These are phyloP conservation scores for Ceratobasidium sp. DNA, from an alignment of 1,284 basidiomycete species.

Conservation along the genomic window DNA sequence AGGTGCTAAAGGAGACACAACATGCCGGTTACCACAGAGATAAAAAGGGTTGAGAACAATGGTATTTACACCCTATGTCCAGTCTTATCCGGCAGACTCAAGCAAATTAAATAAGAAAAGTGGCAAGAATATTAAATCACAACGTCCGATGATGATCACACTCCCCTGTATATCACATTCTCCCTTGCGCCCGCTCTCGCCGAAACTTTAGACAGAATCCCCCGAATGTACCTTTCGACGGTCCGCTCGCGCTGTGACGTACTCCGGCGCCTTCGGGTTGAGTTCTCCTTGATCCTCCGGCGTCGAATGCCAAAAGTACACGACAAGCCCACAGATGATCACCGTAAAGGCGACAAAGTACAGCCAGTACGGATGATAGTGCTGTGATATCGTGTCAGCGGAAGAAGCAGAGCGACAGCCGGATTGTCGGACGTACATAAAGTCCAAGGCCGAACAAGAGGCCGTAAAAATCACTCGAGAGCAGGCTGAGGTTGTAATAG, in stretches of 20 bases:
- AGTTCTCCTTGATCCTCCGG: slow-evolving; percentile 82
- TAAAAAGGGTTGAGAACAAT: too few relatives aligned
- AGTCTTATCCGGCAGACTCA: too few relatives aligned
- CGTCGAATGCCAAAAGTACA: slow-evolving; percentile 85
- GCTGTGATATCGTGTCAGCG: slow-evolving; percentile 60
- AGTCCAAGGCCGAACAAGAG: slow-evolving; percentile 82
- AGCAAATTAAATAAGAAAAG: too few relatives aligned
- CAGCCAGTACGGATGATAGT: slow-evolving; percentile 84
- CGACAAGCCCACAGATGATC: slow-evolving; percentile 76
- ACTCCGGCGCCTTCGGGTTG: slow-evolving; percentile 71
- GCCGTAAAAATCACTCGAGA: slow-evolving; percentile 88
- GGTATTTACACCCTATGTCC: too few relatives aligned
- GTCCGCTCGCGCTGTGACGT: slow-evolving; percentile 60
- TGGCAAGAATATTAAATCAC: too few relatives aligned
- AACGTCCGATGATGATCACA: background rate
- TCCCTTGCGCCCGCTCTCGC: background rate
- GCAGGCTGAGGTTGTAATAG: slow-evolving; percentile 84
- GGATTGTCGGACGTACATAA: slow-evolving; percentile 63
- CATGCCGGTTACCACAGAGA: too few relatives aligned
- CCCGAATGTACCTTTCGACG: background rate
- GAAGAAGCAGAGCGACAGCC: slow-evolving; percentile 15
- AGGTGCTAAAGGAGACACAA: too few relatives aligned
- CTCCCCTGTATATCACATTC: background rate
- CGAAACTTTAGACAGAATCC: too few relatives aligned
- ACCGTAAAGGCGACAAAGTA: slow-evolving; percentile 82